Base-by-base conservation (phyloP, 352 stramenopile genomes). In the Salisapilia sapeloensis region DNA sequence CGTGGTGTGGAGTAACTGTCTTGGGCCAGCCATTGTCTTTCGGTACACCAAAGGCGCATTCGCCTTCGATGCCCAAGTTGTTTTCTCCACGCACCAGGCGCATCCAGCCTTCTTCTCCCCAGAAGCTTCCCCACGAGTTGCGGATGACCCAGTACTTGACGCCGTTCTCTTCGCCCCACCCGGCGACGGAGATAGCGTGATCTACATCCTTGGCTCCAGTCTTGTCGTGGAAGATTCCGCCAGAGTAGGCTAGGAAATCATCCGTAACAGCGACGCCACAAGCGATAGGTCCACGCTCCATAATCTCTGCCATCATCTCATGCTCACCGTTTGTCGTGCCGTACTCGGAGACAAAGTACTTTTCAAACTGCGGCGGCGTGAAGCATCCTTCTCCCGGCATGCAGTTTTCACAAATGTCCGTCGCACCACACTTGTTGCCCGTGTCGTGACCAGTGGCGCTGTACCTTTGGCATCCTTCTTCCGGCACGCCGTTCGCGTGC, bases 281-380 rank as follows among this genome's bases (percentile, higher is more conserved):
- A 2, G 84, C 82, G 35, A 97, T 94, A 1, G 91, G 90, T 0
- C 93, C 93, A 29, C 92, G 86, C 15, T 75, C 81, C 39, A 92
- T 97, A 35, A 98, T 97, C 67, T 98, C 94, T 6, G 85, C 71
- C 76, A 96, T 96, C 69, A 98, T 96, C 35, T 92, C 65, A 31
- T 85, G 29, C 35, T 96, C 76, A 14, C 87, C 90, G 9, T 76
- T 56, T 14, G 91, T 92, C 11, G 58, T 76, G 26, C 92, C 93
- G 52, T 92, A 97, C 63, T 98, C 91, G 12, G 79, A 91, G 9
- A 98, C 77, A 22, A 71, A 96, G 47, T 94, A 95, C 63, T 94
- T 93, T 44, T 95, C 86, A 69, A 95, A 97, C 17, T 60, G 64
- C 16, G 80, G 57, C 35, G 98, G 84, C 19, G 76, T 55, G 31